Percentiles rank a stretch among this genome's conserved stretches.
phyloP scores from a whole-genome alignment of 1,139 yeast genomes.

The Kurtzmaniella quercitrusa region DNA sequence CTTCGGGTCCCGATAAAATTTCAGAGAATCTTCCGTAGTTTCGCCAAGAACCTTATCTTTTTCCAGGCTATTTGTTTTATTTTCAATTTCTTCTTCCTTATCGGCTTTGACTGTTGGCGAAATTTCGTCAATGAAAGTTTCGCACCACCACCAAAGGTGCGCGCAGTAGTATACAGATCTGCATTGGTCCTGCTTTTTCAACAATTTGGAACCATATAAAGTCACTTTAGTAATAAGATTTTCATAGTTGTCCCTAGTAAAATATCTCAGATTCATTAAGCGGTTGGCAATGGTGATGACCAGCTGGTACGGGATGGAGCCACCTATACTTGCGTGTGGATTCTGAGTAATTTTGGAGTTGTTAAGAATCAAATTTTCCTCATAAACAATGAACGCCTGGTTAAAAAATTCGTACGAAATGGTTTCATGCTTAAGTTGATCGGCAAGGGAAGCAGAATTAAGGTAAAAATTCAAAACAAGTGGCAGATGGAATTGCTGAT shows the following conservation, averaged over 20 bases:
- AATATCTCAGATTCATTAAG: slow-evolving; percentile 54
- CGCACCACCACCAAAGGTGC: slow-evolving; percentile 93
- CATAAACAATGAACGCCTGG: slow-evolving; percentile 84
- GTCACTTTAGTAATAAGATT: slow-evolving; percentile 81
- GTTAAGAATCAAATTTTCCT: slow-evolving; percentile 53
- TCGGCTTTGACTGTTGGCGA: slow-evolving; percentile 20
- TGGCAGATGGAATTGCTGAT: slow-evolving; percentile 46
- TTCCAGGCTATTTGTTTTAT: slow-evolving; percentile 28
- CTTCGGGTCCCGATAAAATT: slow-evolving; percentile 34
- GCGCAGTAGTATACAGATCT: slow-evolving; percentile 85
- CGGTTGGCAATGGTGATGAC: slow-evolving; percentile 55
- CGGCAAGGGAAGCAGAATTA: slow-evolving; percentile 66
- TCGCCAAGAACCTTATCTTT: slow-evolving; percentile 1
- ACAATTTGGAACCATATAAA: slow-evolving; percentile 78
- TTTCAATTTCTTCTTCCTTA: slow-evolving; percentile 19
- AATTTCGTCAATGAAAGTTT: slow-evolving; percentile 27
- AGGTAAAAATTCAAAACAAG: slow-evolving; percentile 49
- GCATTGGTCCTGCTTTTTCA: slow-evolving; percentile 93
- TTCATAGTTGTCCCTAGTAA: slow-evolving; percentile 66
- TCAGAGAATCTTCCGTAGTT: slow-evolving; percentile 6
- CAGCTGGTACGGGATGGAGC: slow-evolving; percentile 38
- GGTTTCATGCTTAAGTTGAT: slow-evolving; percentile 52
- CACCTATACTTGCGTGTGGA: slow-evolving; percentile 39
- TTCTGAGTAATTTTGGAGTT: slow-evolving; percentile 16
- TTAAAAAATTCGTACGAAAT: slow-evolving; percentile 87